Evolutionary conservation across 768 basidiomycete species (phyloP).

Genomic region (Termitomyces sp.): DNA sequence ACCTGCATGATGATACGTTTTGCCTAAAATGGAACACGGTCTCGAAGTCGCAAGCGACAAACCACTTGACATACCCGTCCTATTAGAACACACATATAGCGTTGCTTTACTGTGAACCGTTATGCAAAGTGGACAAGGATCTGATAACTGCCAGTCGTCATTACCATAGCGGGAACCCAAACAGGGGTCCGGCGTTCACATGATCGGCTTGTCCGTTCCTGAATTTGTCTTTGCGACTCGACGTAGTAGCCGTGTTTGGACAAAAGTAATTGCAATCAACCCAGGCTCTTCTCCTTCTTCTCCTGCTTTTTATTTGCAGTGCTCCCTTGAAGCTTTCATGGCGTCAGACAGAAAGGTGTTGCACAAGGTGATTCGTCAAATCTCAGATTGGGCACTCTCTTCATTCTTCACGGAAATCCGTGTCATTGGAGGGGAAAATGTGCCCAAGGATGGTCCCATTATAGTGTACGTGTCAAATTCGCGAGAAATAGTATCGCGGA

Average conservation of each 20-base stretch:
- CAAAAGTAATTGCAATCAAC: background rate
- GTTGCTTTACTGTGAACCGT: too few species aligned
- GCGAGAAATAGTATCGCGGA: background rate
- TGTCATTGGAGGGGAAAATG: conserved; percentile 84
- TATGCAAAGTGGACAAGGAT: too few species aligned
- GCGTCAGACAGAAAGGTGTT: conserved; percentile 39
- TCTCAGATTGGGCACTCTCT: conserved; percentile 70
- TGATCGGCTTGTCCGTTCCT: background rate
- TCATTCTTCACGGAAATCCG: conserved; percentile 89
- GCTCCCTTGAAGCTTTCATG: conserved; percentile 6
- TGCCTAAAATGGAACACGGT: too few species aligned
- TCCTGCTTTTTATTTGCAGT: background rate
- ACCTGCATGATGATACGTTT: background rate
- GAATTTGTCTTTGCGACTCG: background rate
- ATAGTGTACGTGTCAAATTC: conserved; percentile 67
- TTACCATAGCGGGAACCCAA: too few species aligned
- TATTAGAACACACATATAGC: too few species aligned
- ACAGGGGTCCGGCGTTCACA: background rate
- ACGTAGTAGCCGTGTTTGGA: background rate
- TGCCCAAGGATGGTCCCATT: conserved; percentile 84
- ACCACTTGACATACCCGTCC: too few species aligned
- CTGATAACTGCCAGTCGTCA: too few species aligned
- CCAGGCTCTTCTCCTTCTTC: background rate
- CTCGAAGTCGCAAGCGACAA: too few species aligned
- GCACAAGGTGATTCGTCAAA: conserved; percentile 65